Base-by-base conservation (phyloP, 495 filamentous ascomycete genomes). In the Eremomyces bilateralis region DNA sequence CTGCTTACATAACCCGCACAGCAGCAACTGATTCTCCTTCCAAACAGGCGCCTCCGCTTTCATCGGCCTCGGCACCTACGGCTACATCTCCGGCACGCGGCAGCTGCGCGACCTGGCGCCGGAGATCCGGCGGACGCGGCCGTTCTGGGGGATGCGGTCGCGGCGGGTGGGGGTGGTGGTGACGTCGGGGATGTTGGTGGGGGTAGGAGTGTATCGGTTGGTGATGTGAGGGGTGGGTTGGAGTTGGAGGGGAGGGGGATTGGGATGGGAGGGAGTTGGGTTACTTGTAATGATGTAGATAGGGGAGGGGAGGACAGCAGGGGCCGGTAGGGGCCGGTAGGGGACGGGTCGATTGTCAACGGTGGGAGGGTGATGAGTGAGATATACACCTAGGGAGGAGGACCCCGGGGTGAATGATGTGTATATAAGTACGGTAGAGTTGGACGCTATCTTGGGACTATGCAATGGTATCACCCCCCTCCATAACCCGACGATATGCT, bases 41-140 rank as follows among this genome's bases (percentile, higher is more conserved):
- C 20, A 4, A 20, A 29, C 4, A 36, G 85, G 85, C 15, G 71
- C 73, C 35, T 67, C 72, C 21, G 83, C 78, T 12, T 92, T 94
- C 42, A 60, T 88, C 29, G 84, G 83, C n/a, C 71, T 94, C 31
- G 85, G 80, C 11, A 69, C 67, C 4, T 95, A 91, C 60, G 83
- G 71, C 48, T 91, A 85, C 55, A 60, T 71, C 38, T 81, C 77
- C 5, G 85, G 85, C 21, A 76, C 73, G 44, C 53, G 55, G 25
- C 79, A 90, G 49, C 67, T 95, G 37, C 53, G 76, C 39, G 60
- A 66, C 42, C 74, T 72, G 48, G 64, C 71, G 19, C 72, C 74
- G 18, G 63, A 71, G 44, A 81, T 83, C 49, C 30, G 30, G 30
- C 30, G n/a, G n/a, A n/a, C n/a, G n/a, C n/a, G n/a, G n/a, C n/a